phyloP scores from a whole-genome alignment of 140 eudicot genomes.

The Artemisia princeps region DNA sequence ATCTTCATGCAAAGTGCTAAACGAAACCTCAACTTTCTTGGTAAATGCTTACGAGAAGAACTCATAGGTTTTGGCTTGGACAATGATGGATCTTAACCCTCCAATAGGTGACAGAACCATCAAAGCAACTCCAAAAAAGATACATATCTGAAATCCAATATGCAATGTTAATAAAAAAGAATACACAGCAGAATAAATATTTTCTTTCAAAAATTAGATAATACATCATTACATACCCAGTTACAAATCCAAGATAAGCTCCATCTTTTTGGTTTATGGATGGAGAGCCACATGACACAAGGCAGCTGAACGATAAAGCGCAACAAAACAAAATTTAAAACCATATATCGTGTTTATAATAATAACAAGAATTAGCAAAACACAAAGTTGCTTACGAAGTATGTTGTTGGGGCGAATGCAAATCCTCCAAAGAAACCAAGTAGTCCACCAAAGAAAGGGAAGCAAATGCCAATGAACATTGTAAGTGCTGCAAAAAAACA shows the following conservation, averaged over 20 bases:
- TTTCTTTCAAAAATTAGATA: slow-evolving; percentile 1
- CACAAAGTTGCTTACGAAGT: slow-evolving; percentile 43
- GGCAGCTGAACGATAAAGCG: slow-evolving; percentile 48
- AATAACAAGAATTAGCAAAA: neutral
- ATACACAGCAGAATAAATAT: neutral
- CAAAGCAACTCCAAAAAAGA: slow-evolving; percentile 47
- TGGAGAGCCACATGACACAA: slow-evolving; percentile 64
- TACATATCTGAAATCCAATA: slow-evolving; percentile 44
- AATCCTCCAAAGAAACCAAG: slow-evolving; percentile 72
- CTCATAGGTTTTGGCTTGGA: slow-evolving; percentile 47
- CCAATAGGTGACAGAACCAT: slow-evolving; percentile 78
- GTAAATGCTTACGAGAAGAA: slow-evolving; percentile 43
- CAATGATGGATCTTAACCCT: slow-evolving; percentile 52
- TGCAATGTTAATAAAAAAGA: slow-evolving; percentile 4
- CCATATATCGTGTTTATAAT: neutral
- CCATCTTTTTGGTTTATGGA: slow-evolving; percentile 52
- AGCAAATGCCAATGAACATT: slow-evolving; percentile 61
- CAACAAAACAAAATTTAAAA: slow-evolving; percentile 5
- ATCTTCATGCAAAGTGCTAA: slow-evolving; percentile 15
- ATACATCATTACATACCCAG: slow-evolving; percentile 41
- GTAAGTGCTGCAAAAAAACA: slow-evolving; percentile 41
- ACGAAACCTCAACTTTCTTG: neutral
- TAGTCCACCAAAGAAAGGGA: slow-evolving; percentile 71
- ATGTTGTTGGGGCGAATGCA: slow-evolving; percentile 76
- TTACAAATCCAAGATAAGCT: slow-evolving; percentile 57